phyloP scores from a whole-genome alignment of 495 filamentous ascomycete genomes.

The Podospora didyma region DNA sequence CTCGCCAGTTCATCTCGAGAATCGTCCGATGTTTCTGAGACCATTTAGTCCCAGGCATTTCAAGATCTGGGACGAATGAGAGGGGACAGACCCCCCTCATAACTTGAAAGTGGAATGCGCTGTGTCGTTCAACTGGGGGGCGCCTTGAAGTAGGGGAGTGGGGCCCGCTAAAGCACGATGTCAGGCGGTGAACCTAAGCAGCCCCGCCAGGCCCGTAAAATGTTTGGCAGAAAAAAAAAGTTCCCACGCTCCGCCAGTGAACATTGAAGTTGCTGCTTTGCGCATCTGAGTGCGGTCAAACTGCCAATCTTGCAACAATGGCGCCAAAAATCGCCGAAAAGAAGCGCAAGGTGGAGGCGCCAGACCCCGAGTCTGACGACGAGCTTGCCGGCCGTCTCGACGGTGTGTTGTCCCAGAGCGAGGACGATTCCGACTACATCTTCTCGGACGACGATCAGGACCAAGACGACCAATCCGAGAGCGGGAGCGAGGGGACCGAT shows the following conservation, averaged over 20 bases:
- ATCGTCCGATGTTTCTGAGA: too few species aligned
- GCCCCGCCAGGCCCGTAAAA: constrained; percentile 20
- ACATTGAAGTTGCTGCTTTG: constrained; percentile 16
- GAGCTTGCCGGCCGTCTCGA: constrained; percentile 29
- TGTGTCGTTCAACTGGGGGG: too few species aligned
- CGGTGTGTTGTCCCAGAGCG: constrained; percentile 30
- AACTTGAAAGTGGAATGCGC: too few species aligned
- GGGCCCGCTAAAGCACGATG: background rate
- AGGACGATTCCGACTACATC: constrained; percentile 22
- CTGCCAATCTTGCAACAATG: constrained; percentile 29
- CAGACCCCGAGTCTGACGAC: constrained; percentile 30
- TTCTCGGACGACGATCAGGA: constrained; percentile 15
- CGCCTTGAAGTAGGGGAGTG: background rate
- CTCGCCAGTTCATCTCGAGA: too few species aligned
- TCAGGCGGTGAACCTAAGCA: constrained; percentile 17
- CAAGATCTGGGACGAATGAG: too few species aligned
- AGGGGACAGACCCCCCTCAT: too few species aligned
- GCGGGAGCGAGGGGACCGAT: constrained; percentile 16
- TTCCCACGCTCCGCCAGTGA: constrained; percentile 15
- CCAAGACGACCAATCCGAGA: constrained; percentile 19
- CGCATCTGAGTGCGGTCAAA: constrained; percentile 12
- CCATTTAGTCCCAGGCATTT: too few species aligned
- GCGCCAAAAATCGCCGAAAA: constrained; percentile 30
- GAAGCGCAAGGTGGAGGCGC: constrained; percentile 42
- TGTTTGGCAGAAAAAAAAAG: constrained; percentile 29